Base-by-base conservation (phyloP, 805 yeast species). In the Sugiyamaella valdiviana region DNA sequence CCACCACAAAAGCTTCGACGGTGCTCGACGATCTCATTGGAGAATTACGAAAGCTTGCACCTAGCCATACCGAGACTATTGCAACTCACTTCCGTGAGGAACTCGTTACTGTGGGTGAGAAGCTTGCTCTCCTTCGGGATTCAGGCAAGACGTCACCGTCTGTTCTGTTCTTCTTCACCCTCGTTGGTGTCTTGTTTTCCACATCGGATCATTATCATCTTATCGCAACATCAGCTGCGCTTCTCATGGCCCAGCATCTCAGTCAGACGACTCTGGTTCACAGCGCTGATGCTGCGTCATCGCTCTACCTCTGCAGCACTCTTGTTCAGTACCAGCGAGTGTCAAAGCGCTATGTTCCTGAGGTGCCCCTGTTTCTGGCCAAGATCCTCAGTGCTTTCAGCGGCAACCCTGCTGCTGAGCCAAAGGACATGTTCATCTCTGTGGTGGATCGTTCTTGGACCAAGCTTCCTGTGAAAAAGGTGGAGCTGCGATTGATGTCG, bases 141-240 rank as follows among this genome's bases (percentile, higher is more conserved):
- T 24, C 36, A 7, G 38, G 29, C 10, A 20, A 35, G 2, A 17
- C 24, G 7, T 17, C 46, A 0, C 51, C 67, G 43, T 68, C 77
- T 1, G 95, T 89, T 61, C 66, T 88, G 50, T 66, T 86, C 5
- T 77, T 84, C 51, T 85, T 83, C 59, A 72, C 80, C 0, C 58
- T 88, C 4, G 73, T 90, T 49, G 97, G 97, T 5, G 71, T 75
- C 46, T 63, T 89, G 3, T 93, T 85, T 62, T 90, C 99, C 0
- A 88, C 97, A 0, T 93, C 99, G 0, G 99, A 93, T 71, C 90
- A 88, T 62, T 91, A 85, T 67, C 99, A 93, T 71, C 73, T 89
- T 51, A 84, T 93, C 9, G 90, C 82, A 3, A 90, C 96, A 0
- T 96, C 97, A 2, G 76, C 91, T 1, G 69, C 79, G 24, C 76